Conservation (phyloP, 1,284 basidiomycete genomes). For the Boletus albobrunnescens region DNA sequence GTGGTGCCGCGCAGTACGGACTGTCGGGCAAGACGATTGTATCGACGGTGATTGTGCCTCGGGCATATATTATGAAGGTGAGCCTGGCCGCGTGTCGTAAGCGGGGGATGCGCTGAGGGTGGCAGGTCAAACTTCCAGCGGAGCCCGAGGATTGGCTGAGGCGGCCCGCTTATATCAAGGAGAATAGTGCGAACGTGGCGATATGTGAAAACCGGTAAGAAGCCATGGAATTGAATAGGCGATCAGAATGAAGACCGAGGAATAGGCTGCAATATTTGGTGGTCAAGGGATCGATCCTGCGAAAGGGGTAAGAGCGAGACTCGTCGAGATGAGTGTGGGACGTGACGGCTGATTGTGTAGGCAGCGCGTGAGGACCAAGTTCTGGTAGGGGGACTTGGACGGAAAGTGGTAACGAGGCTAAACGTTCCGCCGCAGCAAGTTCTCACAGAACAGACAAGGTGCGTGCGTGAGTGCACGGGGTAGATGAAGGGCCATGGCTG, state of each 20-base stretch:
- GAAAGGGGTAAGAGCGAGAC: slow-evolving; percentile 60
- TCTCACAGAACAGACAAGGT: slow-evolving; percentile 65
- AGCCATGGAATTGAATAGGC: slow-evolving; percentile 12
- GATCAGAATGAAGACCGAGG: slow-evolving; percentile 17
- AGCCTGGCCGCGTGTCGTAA: slow-evolving; percentile 11
- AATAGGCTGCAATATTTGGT: slow-evolving; percentile 76
- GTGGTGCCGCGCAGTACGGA: slow-evolving; percentile 81
- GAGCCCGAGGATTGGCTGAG: slow-evolving; percentile 74
- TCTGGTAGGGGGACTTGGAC: slow-evolving; percentile 51
- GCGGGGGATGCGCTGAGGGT: slow-evolving; percentile 1
- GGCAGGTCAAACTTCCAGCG: slow-evolving; percentile 72
- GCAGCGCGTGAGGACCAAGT: slow-evolving; percentile 72
- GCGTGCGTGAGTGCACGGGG: slow-evolving; percentile 9
- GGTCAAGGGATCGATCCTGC: slow-evolving; percentile 75
- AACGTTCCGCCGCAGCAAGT: slow-evolving; percentile 53
- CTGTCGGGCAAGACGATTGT: slow-evolving; percentile 68
- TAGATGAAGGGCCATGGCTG: slow-evolving; percentile 1
- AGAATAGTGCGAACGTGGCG: slow-evolving; percentile 67
- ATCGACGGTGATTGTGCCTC: slow-evolving; percentile 72
- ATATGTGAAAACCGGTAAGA: slow-evolving; percentile 77
- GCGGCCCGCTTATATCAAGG: slow-evolving; percentile 75
- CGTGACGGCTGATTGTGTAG: slow-evolving; percentile 38
- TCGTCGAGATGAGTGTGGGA: slow-evolving; percentile 3
- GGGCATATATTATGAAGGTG: slow-evolving; percentile 81
- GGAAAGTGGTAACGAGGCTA: slow-evolving; percentile 9